Percentiles rank a stretch among this genome's conserved stretches.
These are phyloP conservation scores for Trichoderma semiorbis DNA, from an alignment of 2,329 filamentous ascomycete genomes.

Conservation along the genomic window DNA sequence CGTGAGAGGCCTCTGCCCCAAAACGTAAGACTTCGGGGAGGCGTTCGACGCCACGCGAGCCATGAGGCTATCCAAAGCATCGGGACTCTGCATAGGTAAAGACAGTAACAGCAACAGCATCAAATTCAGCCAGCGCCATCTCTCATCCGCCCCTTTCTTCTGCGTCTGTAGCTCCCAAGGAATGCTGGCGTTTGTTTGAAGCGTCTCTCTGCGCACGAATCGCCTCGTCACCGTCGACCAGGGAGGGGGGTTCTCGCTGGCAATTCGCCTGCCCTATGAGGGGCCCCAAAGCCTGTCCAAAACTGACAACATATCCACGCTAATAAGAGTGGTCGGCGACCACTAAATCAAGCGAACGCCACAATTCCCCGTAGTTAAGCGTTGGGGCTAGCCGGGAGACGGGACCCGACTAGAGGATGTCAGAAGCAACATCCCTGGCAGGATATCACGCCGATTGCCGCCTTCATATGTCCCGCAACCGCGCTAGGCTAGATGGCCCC, in stretches of 20 bases:
- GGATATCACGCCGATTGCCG: constrained; percentile 12
- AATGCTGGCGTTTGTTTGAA: not conserved
- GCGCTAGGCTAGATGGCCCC: constrained; percentile 11
- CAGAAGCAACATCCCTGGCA: constrained; percentile 9
- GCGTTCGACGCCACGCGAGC: not conserved
- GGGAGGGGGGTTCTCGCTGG: not conserved
- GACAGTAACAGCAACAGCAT: not conserved
- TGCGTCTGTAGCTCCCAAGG: not conserved
- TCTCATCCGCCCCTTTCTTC: not conserved
- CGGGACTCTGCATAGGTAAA: not conserved
- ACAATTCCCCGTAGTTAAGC: constrained; percentile 16
- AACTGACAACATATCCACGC: not conserved
- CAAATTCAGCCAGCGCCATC: not conserved
- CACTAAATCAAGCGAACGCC: constrained; percentile 9
- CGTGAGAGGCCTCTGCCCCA: not conserved
- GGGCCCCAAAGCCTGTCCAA: not conserved
- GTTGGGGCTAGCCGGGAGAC: constrained; percentile 11
- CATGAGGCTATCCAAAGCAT: not conserved
- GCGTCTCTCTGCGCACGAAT: not conserved
- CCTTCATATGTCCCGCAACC: constrained; percentile 1
- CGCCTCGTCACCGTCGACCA: not conserved
- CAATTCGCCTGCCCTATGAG: constrained; percentile 13
- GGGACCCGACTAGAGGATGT: constrained; percentile 12
- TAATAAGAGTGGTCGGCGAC: constrained; percentile 10
- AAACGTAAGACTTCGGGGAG: constrained; percentile 9